Evolutionary conservation across 768 basidiomycete species (phyloP), one percentile per base, ranked within the genome.

Genomic region (Kondoa malvinella): DNA sequence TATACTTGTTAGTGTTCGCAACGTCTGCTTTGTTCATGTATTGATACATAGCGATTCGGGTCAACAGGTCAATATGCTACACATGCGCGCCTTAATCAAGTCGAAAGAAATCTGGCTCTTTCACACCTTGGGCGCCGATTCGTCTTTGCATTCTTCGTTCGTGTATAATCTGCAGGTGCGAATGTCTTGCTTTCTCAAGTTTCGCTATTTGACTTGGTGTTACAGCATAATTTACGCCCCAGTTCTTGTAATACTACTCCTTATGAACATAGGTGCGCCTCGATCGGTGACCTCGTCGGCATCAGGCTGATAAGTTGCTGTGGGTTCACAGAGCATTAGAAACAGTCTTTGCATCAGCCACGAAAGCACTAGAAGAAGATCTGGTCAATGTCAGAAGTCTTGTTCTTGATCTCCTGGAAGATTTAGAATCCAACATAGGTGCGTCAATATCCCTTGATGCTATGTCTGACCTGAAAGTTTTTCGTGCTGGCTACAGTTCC

Each of bases 251-350:
- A 50, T 50, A 50, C n/a, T n/a, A n/a, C n/a, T n/a, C n/a, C 26
- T 12, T 32, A 61, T 61, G 31, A 61, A 27, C 59, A 27, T 27
- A 27, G 59, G 26, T 61, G 16, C 26, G 59, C 31, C 34, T 34
- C 32, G 65, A 64, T 72, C 57, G 72, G 21, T 21, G 21, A 8
- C 40, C 21, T 21, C 21, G 8, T 21, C 8, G 40, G 8, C 40
- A 8, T 50, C 68, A 60, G 68, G 70, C 68, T 31, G 34, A 82
- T n/a, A 82, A 84, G 14, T 77, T 84, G 56, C 88, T 89, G 66
- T 92, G 89, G 76, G 89, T 91, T 79, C 91, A 91, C 74, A 92
- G 91, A 67, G 92, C 92, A 2, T 80, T 95, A 32, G 92, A 96
- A 73, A 92, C 91, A 1, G 86, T 95, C 67, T 80, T 96, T 59